phyloP scores from a whole-genome alignment of 2,329 filamentous ascomycete genomes.

The Botrytis cinerea region DNA sequence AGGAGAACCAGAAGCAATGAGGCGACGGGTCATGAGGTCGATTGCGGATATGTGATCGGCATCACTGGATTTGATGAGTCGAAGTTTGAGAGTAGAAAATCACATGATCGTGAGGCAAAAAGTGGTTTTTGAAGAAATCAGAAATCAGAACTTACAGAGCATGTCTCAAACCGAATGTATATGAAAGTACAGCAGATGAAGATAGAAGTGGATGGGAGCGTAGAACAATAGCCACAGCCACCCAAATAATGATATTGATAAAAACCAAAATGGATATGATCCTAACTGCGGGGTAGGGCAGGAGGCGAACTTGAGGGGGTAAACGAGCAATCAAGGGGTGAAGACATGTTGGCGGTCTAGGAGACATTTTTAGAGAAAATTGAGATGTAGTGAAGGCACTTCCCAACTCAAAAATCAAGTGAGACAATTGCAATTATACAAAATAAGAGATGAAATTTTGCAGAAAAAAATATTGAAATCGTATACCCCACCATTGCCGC shows the following conservation, averaged over 20 bases:
- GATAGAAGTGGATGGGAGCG: constrained; percentile 62
- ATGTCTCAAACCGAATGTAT: constrained; percentile 86
- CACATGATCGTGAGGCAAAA: background rate
- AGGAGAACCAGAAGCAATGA: constrained; percentile 64
- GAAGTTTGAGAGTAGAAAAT: background rate
- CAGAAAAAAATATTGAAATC: background rate
- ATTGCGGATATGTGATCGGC: constrained; percentile 92
- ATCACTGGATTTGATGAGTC: constrained; percentile 49
- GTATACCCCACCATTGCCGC: constrained; percentile 13
- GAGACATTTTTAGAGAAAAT: constrained; percentile 14
- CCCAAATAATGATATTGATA: constrained; percentile 59
- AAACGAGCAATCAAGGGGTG: constrained; percentile 19
- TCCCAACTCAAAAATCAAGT: background rate
- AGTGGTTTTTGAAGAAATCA: background rate
- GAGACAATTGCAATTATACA: background rate
- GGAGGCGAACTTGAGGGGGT: constrained; percentile 25
- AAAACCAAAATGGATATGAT: constrained; percentile 56
- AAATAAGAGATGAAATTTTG: background rate
- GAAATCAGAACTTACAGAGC: constrained; percentile 56
- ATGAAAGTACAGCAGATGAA: constrained; percentile 79
- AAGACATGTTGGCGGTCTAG: constrained; percentile 22
- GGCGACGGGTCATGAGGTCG: constrained; percentile 87
- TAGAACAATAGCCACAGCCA: constrained; percentile 53
- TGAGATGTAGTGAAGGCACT: background rate
- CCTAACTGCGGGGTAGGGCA: constrained; percentile 34